phyloP scores from a whole-genome alignment of 2,329 filamentous ascomycete species.

The Colletotrichum theobromicola region DNA sequence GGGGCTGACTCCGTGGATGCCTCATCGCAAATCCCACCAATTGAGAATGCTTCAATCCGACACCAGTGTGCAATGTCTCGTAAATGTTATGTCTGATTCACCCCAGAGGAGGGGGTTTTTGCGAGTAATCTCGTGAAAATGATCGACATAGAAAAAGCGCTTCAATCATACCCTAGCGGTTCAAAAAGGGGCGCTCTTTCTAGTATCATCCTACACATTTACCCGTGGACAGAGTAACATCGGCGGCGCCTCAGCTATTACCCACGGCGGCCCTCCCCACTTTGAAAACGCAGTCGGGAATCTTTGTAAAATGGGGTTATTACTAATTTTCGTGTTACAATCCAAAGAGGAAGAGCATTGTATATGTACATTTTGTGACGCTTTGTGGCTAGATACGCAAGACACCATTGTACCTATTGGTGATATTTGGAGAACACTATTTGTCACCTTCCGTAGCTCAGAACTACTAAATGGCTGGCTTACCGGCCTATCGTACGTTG shows the following conservation, averaged over 20 bases:
- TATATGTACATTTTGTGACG: background rate
- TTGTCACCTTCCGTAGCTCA: background rate
- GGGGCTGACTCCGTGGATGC: background rate
- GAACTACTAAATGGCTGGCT: fast-evolving
- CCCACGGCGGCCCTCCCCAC: background rate
- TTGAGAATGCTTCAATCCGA: background rate
- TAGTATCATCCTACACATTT: background rate
- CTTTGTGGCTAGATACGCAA: fast-evolving
- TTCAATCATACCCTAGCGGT: background rate
- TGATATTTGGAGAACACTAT: background rate
- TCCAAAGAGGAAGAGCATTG: background rate
- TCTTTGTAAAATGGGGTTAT: fast-evolving
- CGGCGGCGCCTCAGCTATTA: background rate
- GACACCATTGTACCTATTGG: background rate
- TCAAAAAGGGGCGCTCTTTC: fast-evolving
- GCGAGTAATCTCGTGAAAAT: background rate
- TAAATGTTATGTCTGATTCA: background rate
- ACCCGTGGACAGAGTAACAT: background rate
- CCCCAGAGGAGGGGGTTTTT: background rate
- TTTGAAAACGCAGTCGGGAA: background rate
- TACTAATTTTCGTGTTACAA: background rate
- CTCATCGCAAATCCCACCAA: background rate
- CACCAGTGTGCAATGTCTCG: background rate
- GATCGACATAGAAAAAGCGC: background rate
- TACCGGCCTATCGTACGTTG: background rate